Percentiles rank a stretch among this genome's conserved stretches.
phyloP scores from a whole-genome alignment of 805 yeast species.

The Ogataea trehalophila region DNA sequence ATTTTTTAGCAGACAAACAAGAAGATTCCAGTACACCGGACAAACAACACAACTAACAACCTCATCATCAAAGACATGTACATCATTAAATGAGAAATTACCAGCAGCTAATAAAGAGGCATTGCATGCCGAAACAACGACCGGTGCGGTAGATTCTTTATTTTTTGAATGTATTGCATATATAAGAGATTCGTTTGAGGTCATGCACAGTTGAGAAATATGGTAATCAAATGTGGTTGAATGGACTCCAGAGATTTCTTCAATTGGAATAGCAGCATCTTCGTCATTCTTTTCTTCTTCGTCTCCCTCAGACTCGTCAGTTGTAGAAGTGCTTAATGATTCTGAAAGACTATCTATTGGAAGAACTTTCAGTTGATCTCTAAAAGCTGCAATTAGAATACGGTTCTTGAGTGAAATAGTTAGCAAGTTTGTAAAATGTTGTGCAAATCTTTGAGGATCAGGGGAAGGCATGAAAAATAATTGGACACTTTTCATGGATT shows the following conservation, averaged over 20 bases:
- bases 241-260: neutral
- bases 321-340: neutral
- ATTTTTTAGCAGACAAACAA: constrained; percentile 7
- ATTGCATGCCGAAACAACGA: constrained; percentile 1
- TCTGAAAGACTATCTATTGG: constrained; percentile 6
- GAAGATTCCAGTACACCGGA: constrained; percentile 4
- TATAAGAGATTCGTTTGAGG: constrained; percentile 16
- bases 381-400: constrained; percentile 18
- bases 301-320: constrained; percentile 13
- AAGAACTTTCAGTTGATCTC: constrained; percentile 14
- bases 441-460: neutral
- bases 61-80: constrained; percentile 1
- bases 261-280: neutral
- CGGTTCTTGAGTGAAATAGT: constrained; percentile 17
- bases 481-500: constrained; percentile 22
- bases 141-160: neutral
- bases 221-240: neutral
- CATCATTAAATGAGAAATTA: neutral
- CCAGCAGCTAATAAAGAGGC: constrained; percentile 1
- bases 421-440: constrained; percentile 14
- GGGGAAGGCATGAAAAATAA: constrained; percentile 14
- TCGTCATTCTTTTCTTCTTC: constrained; percentile 3
- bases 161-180: constrained; percentile 11
- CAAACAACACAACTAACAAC: constrained; percentile 1
- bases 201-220: constrained; percentile 19